Evolutionary conservation across 129 eudicot genomes (phyloP), one percentile per base, ranked within the genome.

Genomic region (Chrysanthemum seticuspe): DNA sequence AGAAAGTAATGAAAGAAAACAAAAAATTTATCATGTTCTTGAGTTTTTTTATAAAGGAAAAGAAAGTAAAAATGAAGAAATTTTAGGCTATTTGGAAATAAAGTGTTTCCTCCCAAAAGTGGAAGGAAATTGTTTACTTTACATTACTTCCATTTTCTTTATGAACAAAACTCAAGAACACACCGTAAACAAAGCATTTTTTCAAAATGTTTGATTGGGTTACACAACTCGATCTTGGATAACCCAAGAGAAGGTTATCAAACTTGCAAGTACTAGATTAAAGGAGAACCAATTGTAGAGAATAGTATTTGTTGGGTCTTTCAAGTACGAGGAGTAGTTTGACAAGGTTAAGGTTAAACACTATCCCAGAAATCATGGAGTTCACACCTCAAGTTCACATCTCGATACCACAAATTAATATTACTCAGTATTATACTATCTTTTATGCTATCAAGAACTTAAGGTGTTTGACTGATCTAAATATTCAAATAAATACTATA

Each of bases 321-420:
- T 71, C 72, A 62, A 77, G 71, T 69, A 77, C 76, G 71, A 77
- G 71, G 81, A 77, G 76, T 62, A 50, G 66, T 77, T 62, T 49
- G 68, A 57, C 11, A 49, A 60, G 49, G 3, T 60, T 52, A 70
- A 77, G 81, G 59, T 70, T 64, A 71, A 70, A 54, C 62, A 72
- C 14, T 10, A 71, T 71, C 81, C 67, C 81, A 40, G 71, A 71
- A 78, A 40, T 70, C 81, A 62, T 36, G 81, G 67, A 27, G 55
- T 48, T 62, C 71, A 67, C 66, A 3, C 47, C 58, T 60, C 11
- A 48, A 61, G 18, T 62, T 40, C 67, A 67, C 50, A 65, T 75
- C 66, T 75, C 67, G 47, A 75, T 69, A 21, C 65, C 65, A 13
- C 25, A 65, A 19, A 14, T 55, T 47, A 75, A 21, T 55, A 61